Evolutionary conservation across 2,329 filamentous ascomycete genomes (phyloP), one percentile per base, ranked within the genome.

Genomic region (Leptographium galeiforme): DNA sequence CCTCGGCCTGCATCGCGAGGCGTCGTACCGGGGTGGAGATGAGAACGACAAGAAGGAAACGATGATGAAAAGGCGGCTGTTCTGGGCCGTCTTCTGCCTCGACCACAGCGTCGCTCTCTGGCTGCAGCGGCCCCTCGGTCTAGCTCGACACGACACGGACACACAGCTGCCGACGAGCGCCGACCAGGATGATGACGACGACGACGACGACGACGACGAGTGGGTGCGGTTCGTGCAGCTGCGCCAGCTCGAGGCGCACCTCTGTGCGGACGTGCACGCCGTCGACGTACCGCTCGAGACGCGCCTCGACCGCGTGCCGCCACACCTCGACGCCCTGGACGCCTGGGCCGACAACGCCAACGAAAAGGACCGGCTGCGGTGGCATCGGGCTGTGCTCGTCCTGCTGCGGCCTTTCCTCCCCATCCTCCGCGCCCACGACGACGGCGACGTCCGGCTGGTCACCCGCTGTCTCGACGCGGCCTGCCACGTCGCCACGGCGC

Each of bases 51-150:
- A 2, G 16, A 7, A 14, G 48, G 16, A 34, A 32, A 6, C 13
- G 38, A 14, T 50, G n/a, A n/a, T 10, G 18, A 51, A 30, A 18
- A 50, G 14, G 16, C 67, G 72, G 8, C 62, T 77, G 0, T 77
- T 77, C 56, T 77, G 74, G 74, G 72, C 70, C 4, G 70, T 75
- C 1, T 77, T 76, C 56, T 72, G 73, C 11, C 62, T 77, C 0
- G 72, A 78, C 49, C 61, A 72, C 38, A 71, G 71, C 0, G 71
- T 76, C 46, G 72, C 73, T 3, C 70, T 74, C 54, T 75, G 72
- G 3, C 66, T 76, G 13, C 73, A 72, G 8, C 67, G 74, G 8
- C 74, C 74, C 0, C 69, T 74, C 48, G 75, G 72, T 55, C 71
- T 77, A 30, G 66, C 73, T 2, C 73, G 76, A 54, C 67, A 66